These are phyloP conservation scores for Epithele typhae DNA, from an alignment of 768 basidiomycete species.

Conservation along the genomic window DNA sequence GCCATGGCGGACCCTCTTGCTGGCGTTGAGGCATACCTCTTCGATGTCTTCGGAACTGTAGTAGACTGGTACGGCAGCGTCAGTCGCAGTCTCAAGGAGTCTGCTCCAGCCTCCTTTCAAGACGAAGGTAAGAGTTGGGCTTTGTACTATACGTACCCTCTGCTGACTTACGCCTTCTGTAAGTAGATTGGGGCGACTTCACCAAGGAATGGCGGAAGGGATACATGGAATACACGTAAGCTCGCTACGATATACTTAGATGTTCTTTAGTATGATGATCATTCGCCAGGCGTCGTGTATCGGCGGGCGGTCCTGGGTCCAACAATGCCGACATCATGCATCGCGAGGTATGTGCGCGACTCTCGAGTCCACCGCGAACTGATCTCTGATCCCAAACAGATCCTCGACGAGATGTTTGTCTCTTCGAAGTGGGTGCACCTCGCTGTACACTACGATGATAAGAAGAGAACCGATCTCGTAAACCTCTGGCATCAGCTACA, in stretches of 20 bases:
- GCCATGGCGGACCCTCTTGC: constrained; percentile 9
- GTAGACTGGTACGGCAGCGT: constrained; percentile 28
- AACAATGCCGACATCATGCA: constrained; percentile 53
- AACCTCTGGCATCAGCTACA: constrained; percentile 57
- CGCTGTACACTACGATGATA: constrained; percentile 39
- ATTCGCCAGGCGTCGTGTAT: constrained; percentile 36
- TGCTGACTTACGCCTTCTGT: background rate
- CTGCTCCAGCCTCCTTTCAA: background rate
- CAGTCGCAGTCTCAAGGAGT: constrained; percentile 1
- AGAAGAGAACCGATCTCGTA: constrained; percentile 40
- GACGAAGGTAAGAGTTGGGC: constrained; percentile 4
- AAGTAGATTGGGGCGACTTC: constrained; percentile 43
- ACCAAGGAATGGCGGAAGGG: constrained; percentile 53
- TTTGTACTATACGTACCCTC: too few species aligned
- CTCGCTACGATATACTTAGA: background rate
- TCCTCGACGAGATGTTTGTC: constrained; percentile 51
- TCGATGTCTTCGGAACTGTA: constrained; percentile 30
- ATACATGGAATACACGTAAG: constrained; percentile 44
- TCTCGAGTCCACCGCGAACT: background rate
- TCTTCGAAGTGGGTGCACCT: constrained; percentile 48
- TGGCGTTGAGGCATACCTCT: constrained; percentile 24
- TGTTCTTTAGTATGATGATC: background rate
- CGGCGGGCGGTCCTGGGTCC: constrained; percentile 42
- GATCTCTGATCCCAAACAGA: too few species aligned
- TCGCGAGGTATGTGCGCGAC: constrained; percentile 35